A percentile compares a stretch with the other conserved stretches of the same genome.
Evolutionary conservation across 1,284 basidiomycete genomes (phyloP).

Genomic region (Cryptococcus maquisensis): DNA sequence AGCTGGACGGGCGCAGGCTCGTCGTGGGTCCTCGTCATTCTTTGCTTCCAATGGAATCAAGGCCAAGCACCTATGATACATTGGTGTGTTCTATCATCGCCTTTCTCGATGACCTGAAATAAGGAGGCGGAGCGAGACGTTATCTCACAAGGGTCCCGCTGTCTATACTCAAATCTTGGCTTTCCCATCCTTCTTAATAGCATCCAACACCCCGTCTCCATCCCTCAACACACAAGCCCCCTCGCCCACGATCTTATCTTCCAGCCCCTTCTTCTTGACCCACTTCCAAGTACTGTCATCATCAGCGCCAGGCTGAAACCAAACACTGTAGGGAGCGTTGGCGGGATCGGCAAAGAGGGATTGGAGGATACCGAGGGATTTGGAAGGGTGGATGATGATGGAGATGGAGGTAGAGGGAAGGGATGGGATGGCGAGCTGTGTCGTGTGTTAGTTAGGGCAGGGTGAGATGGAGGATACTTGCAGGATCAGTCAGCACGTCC

Average conservation of each 20-base stretch:
- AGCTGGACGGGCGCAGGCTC: no score
- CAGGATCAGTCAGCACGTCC: conserved; percentile 26
- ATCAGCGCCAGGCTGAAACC: conserved; percentile 81
- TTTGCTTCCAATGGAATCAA: no score
- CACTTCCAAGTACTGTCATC: conserved; percentile 57
- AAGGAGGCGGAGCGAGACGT: no score
- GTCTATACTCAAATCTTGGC: not conserved
- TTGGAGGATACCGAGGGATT: conserved; percentile 43
- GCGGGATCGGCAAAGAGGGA: conserved; percentile 52
- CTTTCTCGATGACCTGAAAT: no score
- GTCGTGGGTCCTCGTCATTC: no score
- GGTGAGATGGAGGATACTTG: conserved; percentile 49
- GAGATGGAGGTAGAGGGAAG: conserved; percentile 70
- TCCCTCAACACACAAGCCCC: conserved; percentile 69
- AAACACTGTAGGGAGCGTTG: conserved; percentile 58
- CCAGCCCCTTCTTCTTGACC: conserved; percentile 57
- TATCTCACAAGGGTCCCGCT: not conserved
- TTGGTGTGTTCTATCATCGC: no score
- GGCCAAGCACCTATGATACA: no score
- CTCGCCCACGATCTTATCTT: conserved; percentile 63
- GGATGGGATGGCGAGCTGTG: conserved; percentile 58
- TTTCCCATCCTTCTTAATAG: conserved; percentile 46
- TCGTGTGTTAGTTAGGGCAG: conserved; percentile 44
- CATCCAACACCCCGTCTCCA: conserved; percentile 53
- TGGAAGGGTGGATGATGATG: conserved; percentile 70